These are phyloP conservation scores for Lecanicillium sp. DNA, from an alignment of 2,329 filamentous ascomycete species.

Conservation along the genomic window DNA sequence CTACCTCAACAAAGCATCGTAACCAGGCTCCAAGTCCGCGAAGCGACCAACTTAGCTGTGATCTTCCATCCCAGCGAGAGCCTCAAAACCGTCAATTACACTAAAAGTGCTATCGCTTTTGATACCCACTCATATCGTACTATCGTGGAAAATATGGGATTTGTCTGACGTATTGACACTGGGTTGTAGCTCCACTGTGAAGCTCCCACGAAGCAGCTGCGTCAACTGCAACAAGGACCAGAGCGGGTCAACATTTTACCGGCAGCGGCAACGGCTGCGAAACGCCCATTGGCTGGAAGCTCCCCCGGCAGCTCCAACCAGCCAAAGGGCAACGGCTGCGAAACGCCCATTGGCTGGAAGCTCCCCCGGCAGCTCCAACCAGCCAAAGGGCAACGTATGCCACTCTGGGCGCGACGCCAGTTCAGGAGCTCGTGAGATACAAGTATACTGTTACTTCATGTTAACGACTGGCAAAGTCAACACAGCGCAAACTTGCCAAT, in stretches of 20 bases:
- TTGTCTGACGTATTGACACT: neutral
- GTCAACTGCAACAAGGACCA: neutral
- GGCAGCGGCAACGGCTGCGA: constrained; percentile 1
- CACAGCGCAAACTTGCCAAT: constrained; percentile 18
- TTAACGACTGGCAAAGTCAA: constrained; percentile 21
- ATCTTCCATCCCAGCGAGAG: too few species aligned
- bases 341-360: constrained; percentile 18
- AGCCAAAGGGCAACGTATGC: constrained; percentile 28
- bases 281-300: constrained; percentile 19
- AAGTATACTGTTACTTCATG: constrained; percentile 11
- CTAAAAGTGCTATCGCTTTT: too few species aligned
- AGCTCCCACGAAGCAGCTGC: too few species aligned
- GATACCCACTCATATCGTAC: neutral
- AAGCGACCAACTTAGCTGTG: too few species aligned
- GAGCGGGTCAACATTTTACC: constrained; percentile 6
- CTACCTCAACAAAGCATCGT: too few species aligned
- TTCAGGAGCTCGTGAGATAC: constrained; percentile 11
- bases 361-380: constrained; percentile 19
- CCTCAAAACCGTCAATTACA: too few species aligned
- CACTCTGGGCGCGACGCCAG: constrained; percentile 14
- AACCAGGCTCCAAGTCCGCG: too few species aligned
- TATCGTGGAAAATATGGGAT: neutral
- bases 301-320: constrained; percentile 18
- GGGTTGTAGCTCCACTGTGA: neutral
- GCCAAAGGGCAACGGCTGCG: neutral